These are phyloP conservation scores for Codiaeum variegatum DNA, from an alignment of 441 rosid genomes.

Conservation along the genomic window DNA sequence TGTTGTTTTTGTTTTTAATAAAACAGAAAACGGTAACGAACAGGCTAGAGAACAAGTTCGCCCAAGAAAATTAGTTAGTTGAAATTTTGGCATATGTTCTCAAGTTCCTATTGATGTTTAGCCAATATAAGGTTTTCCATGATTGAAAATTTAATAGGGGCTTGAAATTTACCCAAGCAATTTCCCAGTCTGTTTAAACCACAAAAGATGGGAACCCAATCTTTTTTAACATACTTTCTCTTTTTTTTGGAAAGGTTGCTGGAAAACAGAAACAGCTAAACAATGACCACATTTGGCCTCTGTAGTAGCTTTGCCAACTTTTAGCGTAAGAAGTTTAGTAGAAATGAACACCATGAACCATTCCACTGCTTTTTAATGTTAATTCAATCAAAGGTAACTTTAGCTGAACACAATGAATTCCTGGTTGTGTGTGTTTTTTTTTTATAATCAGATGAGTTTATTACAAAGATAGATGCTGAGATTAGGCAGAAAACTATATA, in stretches of 20 bases:
- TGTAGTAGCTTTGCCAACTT: neutral
- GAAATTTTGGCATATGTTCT: neutral
- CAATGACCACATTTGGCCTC: neutral
- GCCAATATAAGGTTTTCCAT: neutral
- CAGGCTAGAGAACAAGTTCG: neutral
- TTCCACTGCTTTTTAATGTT: neutral
- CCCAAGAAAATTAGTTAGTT: neutral
- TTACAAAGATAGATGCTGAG: no score
- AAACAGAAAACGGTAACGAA: no score
- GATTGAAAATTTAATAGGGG: neutral
- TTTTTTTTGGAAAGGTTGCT: neutral
- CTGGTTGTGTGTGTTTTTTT: no score
- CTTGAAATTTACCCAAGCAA: neutral
- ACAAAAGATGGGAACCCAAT: neutral
- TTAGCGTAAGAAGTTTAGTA: neutral
- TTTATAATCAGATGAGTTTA: no score
- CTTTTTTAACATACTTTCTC: neutral
- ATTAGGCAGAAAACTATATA: no score
- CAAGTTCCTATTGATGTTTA: neutral
- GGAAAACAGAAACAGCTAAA: neutral
- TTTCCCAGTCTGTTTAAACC: neutral
- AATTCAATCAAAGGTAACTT: neutral
- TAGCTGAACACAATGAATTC: no score
- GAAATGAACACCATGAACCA: conserved; percentile 1
- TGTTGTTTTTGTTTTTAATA: no score